These are phyloP conservation scores for Auricularia heimuer DNA, from an alignment of 768 basidiomycete genomes.

Conservation along the genomic window DNA sequence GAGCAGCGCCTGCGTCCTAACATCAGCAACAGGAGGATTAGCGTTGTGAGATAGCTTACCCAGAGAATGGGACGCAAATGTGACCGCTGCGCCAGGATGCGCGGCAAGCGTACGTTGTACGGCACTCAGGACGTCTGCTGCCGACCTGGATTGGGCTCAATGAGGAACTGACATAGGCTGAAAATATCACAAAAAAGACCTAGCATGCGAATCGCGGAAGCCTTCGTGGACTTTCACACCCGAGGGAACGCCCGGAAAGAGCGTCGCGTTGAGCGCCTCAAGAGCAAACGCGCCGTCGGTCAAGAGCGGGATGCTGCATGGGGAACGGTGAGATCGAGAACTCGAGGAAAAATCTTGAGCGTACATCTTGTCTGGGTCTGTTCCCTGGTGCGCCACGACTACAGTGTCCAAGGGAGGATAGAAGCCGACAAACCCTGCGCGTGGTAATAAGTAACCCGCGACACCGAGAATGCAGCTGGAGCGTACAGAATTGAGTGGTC, in stretches of 20 bases:
- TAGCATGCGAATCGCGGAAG: constrained; percentile 21
- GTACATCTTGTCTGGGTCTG: constrained; percentile 23
- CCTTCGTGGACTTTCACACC: constrained; percentile 36
- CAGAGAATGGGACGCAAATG: constrained; percentile 30
- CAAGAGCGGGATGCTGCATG: constrained; percentile 25
- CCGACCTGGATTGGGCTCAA: background rate
- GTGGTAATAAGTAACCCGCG: background rate
- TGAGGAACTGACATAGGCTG: no score
- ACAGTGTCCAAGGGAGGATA: constrained; percentile 29
- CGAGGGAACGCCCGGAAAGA: constrained; percentile 42
- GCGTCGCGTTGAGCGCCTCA: constrained; percentile 23
- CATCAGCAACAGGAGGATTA: background rate
- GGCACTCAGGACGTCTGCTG: constrained; percentile 19
- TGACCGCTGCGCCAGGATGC: constrained; percentile 17
- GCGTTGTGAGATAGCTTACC: constrained; percentile 3
- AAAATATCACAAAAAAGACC: no score
- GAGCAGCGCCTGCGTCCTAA: constrained; percentile 20
- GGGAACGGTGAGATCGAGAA: background rate
- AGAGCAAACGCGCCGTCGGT: constrained; percentile 35
- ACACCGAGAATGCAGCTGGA: background rate
- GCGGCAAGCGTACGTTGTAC: constrained; percentile 17
- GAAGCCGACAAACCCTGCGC: constrained; percentile 43
- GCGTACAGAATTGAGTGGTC: constrained; percentile 33
- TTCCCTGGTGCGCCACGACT: constrained; percentile 31
- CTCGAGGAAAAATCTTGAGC: background rate